Evolutionary conservation across 2,329 filamentous ascomycete genomes (phyloP).

Genomic region (Alternaria incomplexa): DNA sequence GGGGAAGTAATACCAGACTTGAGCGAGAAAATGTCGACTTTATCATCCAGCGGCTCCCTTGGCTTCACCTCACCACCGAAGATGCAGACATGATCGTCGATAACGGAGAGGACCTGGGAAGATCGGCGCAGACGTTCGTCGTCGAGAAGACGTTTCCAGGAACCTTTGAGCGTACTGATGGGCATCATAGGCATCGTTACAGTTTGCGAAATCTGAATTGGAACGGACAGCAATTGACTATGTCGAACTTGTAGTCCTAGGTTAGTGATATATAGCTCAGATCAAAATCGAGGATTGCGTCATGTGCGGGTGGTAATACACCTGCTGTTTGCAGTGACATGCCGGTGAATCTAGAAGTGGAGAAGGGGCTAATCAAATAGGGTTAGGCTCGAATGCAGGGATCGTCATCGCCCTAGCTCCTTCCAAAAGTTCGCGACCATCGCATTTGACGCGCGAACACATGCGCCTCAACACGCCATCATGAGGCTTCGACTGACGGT

Average conservation of each 20-base stretch:
- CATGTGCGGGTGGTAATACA: conserved; percentile 1
- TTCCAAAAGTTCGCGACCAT: conserved; percentile 11
- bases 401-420: conserved; percentile 5
- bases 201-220: neutral
- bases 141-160: conserved; percentile 46
- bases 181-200: conserved; percentile 33
- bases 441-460: neutral
- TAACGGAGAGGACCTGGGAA: conserved; percentile 72
- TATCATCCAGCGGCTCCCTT: conserved; percentile 72
- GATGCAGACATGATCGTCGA: conserved; percentile 66
- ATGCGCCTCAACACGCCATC: conserved; percentile 14
- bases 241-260: neutral
- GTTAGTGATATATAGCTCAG: neutral
- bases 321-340: neutral
- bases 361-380: neutral
- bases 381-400: neutral
- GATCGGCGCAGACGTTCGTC: conserved; percentile 67
- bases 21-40: conserved; percentile 70
- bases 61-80: conserved; percentile 78
- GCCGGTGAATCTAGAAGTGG: neutral
- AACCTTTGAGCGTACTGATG: conserved; percentile 37
- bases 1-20: conserved; percentile 20
- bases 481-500: conserved; percentile 49
- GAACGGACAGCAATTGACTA: neutral
- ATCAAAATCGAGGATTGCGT: neutral